phyloP scores from a whole-genome alignment of 2,329 filamentous ascomycete species.

The Trichophyton benhamiae region DNA sequence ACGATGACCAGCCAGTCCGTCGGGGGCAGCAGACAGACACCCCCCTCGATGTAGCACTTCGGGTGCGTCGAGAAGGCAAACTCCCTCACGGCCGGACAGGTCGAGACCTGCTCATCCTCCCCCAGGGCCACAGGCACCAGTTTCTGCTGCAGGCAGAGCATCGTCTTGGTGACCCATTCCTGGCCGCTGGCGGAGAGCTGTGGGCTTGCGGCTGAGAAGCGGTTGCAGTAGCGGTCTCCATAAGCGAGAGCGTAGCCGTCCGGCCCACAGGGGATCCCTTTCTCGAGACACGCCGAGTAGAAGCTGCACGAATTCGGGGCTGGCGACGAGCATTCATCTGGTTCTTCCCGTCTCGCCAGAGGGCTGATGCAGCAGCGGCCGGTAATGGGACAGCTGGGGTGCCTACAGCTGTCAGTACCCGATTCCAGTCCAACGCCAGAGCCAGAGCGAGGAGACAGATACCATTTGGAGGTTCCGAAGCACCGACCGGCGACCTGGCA shows the following conservation, averaged over 20 bases:
- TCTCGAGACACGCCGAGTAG: conserved; percentile 18
- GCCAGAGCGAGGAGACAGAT: background rate
- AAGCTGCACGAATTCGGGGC: conserved; percentile 19
- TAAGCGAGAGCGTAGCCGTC: conserved; percentile 23
- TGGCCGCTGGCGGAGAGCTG: conserved; percentile 15
- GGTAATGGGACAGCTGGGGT: background rate
- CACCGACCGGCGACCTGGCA: too few species aligned
- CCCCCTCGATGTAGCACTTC: conserved; percentile 16
- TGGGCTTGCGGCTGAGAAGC: conserved; percentile 12
- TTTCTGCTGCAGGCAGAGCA: conserved; percentile 20
- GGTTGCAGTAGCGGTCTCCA: conserved; percentile 20
- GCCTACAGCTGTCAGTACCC: background rate
- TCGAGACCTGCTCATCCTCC: conserved; percentile 4
- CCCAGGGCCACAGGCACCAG: conserved; percentile 16
- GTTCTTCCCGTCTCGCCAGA: background rate
- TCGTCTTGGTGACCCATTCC: conserved; percentile 19
- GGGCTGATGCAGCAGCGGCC: background rate
- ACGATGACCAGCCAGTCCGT: conserved; percentile 16
- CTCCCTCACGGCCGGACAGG: conserved; percentile 13
- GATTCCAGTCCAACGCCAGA: background rate
- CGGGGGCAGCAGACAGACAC: conserved; percentile 15
- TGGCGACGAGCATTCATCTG: conserved; percentile 12
- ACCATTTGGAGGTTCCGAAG: too few species aligned
- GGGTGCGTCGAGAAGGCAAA: conserved; percentile 18
- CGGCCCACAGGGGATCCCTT: conserved; percentile 16